Evolutionary conservation across 192 early-diverging fungal species (phyloP).

Genomic region (Geosiphon pyriformis): DNA sequence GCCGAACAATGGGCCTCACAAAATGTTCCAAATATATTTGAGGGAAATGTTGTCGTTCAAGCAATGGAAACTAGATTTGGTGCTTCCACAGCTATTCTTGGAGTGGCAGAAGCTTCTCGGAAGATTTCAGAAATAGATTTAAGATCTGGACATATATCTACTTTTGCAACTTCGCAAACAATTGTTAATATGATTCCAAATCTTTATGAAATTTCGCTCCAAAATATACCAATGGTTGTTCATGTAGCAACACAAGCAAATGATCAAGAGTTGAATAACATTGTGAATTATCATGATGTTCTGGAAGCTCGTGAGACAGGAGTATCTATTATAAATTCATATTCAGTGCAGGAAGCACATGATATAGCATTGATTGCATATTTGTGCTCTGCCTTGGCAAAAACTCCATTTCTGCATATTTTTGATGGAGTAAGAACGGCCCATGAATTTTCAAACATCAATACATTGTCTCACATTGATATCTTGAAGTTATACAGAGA

Average conservation of each 20-base stretch:
- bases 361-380: conserved; percentile 84
- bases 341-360: conserved; percentile 79
- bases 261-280: conserved; percentile 52
- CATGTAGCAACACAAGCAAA: conserved; percentile 74
- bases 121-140: neutral
- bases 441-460: conserved; percentile 43
- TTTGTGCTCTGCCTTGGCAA: conserved; percentile 55
- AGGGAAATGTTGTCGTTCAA: conserved; percentile 61
- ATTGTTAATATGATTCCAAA: conserved; percentile 80
- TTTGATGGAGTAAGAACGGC: conserved; percentile 66
- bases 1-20: conserved; percentile 60
- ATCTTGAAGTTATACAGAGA: conserved; percentile 41
- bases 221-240: conserved; percentile 64
- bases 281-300: conserved; percentile 63
- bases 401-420: conserved; percentile 76
- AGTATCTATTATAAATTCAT: conserved; percentile 70
- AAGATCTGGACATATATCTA: conserved; percentile 33
- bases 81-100: conserved; percentile 72
- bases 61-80: conserved; percentile 76
- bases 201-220: conserved; percentile 63
- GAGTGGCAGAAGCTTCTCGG: conserved; percentile 45
- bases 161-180: conserved; percentile 68
- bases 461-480: conserved; percentile 46
- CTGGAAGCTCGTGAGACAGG: conserved; percentile 73
- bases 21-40: conserved; percentile 63